Evolutionary conservation across 139 green algal genomes (phyloP), one percentile per base, ranked within the genome.

Genomic region (Ulvella scutata): DNA sequence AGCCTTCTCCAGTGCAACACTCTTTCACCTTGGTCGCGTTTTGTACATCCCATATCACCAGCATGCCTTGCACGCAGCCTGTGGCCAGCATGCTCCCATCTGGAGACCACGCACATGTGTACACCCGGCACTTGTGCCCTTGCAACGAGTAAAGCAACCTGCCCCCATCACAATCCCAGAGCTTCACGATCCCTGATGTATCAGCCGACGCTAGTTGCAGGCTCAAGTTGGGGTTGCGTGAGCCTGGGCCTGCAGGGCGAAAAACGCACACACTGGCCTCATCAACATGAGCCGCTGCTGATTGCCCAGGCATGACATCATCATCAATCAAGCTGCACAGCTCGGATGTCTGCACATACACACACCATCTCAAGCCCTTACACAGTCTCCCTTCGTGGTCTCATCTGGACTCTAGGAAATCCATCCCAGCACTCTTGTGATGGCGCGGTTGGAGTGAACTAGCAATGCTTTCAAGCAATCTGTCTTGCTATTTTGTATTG

Each of bases 21-120:
- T 23, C n/a, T 67, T 67, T 67, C n/a, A 67, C 33, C 51, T n/a
- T n/a, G 2, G 51, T 31, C 6, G 51, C 51, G 20, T 67, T 67
- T n/a, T 67, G 51, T 6, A 67, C 51, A 67, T 67, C 51, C 51
- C 51, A 67, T n/a, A 67, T 67, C 51, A 67, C 51, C 10, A 67
- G n/a, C 13, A 26, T 29, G 51, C 51, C 51, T 36, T 67, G 31
- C 51, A 67, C 33, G 17, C 51, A 67, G 9, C 51, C 51, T 36
- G 51, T 67, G 10, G 51, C 51, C 10, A 67, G 17, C 1, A 36
- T 67, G 9, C 0, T 6, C 9, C 51, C 51, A 34, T 67, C 51
- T n/a, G 51, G 51, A 26, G 51, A 67, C 51, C 51, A 67, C 10
- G 51, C 51, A 67, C 51, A 67, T 67, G 51, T 26, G 33, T 67